These are phyloP conservation scores for Apiospora koreana DNA, from an alignment of 2,329 filamentous ascomycete genomes.

Conservation along the genomic window DNA sequence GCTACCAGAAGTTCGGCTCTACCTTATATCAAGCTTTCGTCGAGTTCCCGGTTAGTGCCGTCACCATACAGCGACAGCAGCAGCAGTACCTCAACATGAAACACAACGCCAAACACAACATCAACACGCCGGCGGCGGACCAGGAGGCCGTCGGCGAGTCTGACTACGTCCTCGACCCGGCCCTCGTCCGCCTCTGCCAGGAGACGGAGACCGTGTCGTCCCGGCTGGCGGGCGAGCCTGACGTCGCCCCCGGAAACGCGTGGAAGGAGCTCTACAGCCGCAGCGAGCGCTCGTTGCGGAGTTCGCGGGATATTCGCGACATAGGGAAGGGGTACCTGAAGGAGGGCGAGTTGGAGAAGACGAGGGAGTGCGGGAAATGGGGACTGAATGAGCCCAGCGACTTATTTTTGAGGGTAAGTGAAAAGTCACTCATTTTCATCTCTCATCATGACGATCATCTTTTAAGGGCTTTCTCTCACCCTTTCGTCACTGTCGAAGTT, in stretches of 20 bases:
- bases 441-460: too few relatives aligned
- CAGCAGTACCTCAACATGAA: conserved; percentile 12
- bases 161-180: conserved; percentile 41
- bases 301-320: conserved; percentile 17
- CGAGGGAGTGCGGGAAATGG: conserved; percentile 67
- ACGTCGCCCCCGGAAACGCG: conserved; percentile 51
- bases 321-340: conserved; percentile 23
- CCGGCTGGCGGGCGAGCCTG: conserved; percentile 54
- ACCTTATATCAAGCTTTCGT: conserved; percentile 30
- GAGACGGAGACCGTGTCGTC: conserved; percentile 57
- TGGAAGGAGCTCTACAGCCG: conserved; percentile 56
- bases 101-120: background rate
- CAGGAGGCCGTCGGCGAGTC: background rate
- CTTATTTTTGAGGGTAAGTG: conserved; percentile 61
- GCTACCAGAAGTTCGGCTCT: conserved; percentile 1
- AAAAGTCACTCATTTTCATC: background rate
- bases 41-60: conserved; percentile 31
- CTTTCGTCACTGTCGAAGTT: too few relatives aligned
- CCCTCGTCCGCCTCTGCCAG: conserved; percentile 54
- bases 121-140: background rate
- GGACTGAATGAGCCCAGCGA: conserved; percentile 63
- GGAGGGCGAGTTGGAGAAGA: conserved; percentile 51
- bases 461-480: background rate
- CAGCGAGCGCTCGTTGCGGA: conserved; percentile 1
- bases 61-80: conserved; percentile 29